Conservation (phyloP, 495 filamentous ascomycete genomes). For the Amphirosellinia nigrospora region DNA sequence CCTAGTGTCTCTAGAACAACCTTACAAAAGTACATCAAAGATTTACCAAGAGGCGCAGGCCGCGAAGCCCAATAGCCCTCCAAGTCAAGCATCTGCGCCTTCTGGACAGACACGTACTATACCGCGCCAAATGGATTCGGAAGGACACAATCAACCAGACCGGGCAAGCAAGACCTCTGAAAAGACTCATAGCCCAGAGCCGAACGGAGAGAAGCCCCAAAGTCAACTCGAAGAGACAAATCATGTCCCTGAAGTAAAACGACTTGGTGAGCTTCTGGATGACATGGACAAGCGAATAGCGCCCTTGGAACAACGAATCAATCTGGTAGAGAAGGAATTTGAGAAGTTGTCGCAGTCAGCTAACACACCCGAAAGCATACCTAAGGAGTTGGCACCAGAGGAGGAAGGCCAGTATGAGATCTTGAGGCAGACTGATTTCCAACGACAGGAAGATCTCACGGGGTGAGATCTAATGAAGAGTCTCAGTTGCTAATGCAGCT, state of each 20-base stretch:
- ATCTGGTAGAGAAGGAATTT: slow-evolving; percentile 14
- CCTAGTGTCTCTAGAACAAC: slow-evolving; percentile 22
- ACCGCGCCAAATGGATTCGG: not conserved
- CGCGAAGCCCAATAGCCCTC: not conserved
- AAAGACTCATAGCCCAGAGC: slow-evolving; percentile 2
- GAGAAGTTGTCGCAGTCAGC: slow-evolving; percentile 17
- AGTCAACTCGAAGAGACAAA: not conserved
- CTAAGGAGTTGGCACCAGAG: not conserved
- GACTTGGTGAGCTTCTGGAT: slow-evolving; percentile 12
- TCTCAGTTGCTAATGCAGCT: slow-evolving; percentile 19
- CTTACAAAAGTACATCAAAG: slow-evolving; percentile 21
- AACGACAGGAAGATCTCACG: slow-evolving; percentile 20
- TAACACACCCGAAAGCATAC: slow-evolving; percentile 11
- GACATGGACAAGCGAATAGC: slow-evolving; percentile 6
- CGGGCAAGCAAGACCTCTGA: slow-evolving; percentile 6
- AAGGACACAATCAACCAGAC: not conserved
- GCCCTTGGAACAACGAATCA: slow-evolving; percentile 19
- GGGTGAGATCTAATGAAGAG: slow-evolving; percentile 17
- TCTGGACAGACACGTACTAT: not conserved
- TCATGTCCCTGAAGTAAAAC: slow-evolving; percentile 1
- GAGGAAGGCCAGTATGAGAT: slow-evolving; percentile 25
- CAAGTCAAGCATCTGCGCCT: not conserved
- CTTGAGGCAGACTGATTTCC: slow-evolving; percentile 23
- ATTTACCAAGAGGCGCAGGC: slow-evolving; percentile 13
- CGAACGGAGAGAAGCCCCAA: not conserved